Conservation (phyloP, 2,329 filamentous ascomycete genomes). For the Blastomyces gilchristii region DNA sequence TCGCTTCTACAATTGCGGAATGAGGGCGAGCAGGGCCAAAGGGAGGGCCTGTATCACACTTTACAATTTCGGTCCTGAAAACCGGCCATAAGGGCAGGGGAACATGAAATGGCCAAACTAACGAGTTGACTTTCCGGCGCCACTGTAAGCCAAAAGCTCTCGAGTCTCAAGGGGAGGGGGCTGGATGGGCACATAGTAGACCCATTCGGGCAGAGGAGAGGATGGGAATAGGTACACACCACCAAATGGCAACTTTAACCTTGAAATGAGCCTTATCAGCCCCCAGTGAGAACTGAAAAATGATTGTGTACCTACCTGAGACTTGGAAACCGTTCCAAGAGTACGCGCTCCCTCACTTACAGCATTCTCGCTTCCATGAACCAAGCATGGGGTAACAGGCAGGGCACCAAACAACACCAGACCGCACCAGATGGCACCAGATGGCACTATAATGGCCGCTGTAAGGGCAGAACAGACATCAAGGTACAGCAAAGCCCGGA, state of each 20-base stretch:
- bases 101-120: neutral
- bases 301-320: neutral
- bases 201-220: neutral
- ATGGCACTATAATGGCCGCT: neutral
- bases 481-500: neutral
- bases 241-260: neutral
- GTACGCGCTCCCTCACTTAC: neutral
- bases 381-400: neutral
- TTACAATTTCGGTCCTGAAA: conserved; percentile 1
- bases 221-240: neutral
- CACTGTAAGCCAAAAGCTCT: neutral
- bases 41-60: neutral
- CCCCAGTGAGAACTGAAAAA: neutral
- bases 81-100: neutral
- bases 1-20: neutral
- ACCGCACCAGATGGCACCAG: neutral
- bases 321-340: neutral
- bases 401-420: neutral
- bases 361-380: neutral
- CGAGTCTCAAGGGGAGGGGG: neutral
- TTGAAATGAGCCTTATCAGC: neutral
- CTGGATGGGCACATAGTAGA: neutral
- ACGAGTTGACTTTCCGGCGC: neutral
- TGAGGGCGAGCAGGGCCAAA: neutral
- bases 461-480: neutral